Conservation (phyloP, 768 basidiomycete genomes). For the Phlegmacium glaucopus region DNA sequence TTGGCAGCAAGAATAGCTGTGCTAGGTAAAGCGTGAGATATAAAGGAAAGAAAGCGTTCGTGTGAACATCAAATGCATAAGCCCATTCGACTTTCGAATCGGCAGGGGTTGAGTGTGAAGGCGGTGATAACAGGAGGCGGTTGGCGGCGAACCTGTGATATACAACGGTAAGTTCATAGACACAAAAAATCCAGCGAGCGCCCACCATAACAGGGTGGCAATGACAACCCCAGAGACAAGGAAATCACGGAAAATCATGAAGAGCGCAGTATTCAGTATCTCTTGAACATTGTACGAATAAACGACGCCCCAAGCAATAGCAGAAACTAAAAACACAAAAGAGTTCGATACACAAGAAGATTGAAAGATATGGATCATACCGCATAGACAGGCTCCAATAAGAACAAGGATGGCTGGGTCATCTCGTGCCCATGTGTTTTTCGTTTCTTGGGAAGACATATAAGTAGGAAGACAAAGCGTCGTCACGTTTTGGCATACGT, state of each 20-base stretch:
- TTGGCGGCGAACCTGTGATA: constrained; percentile 63
- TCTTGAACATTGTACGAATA: constrained; percentile 62
- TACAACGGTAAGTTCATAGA: neutral
- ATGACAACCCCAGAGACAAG: constrained; percentile 71
- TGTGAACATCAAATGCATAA: constrained; percentile 96
- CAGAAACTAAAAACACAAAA: constrained; percentile 54
- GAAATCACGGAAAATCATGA: constrained; percentile 91
- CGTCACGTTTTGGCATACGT: constrained; percentile 47
- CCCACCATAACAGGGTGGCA: constrained; percentile 76
- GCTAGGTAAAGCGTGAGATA: constrained; percentile 88
- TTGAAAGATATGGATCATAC: constrained; percentile 38
- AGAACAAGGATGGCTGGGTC: constrained; percentile 94
- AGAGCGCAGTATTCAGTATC: constrained; percentile 59
- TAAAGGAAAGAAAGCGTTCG: constrained; percentile 93
- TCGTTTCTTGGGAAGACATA: constrained; percentile 64
- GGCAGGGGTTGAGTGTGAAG: constrained; percentile 67
- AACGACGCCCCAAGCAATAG: constrained; percentile 81
- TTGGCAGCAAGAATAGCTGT: constrained; percentile 81
- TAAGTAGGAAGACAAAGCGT: neutral
- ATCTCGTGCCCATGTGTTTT: constrained; percentile 97
- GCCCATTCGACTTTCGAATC: constrained; percentile 84
- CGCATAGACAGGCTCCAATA: constrained; percentile 71
- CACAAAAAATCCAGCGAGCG: constrained; percentile 9
- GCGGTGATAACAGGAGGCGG: constrained; percentile 63
- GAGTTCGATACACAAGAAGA: neutral